Evolutionary conservation across 2,329 filamentous ascomycete species (phyloP), one percentile per base, ranked within the genome.

Genomic region (Chaetomium globosum): DNA sequence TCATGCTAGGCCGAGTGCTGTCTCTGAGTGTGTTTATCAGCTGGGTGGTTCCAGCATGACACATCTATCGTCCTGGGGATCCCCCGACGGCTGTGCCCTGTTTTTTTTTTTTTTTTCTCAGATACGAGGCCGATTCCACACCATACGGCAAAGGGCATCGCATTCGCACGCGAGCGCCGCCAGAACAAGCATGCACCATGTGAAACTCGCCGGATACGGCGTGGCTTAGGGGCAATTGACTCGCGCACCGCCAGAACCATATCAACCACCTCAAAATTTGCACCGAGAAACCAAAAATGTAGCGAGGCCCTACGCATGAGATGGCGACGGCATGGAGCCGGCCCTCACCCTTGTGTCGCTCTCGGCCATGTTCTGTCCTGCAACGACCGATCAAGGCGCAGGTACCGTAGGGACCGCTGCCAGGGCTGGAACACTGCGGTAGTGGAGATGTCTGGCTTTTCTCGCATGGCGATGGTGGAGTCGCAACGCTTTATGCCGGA

Each of bases 401-500:
- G 48, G 53, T 60, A 33, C 39, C 48, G 49, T n/a, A 39, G 48
- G 53, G 57, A 33, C 39, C 36, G 57, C 43, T 51, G 23, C 36
- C 31, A 60, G 36, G 52, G 39, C 57, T 39, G 52, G 43, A 51
- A 52, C 12, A 12, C 21, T 23, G 4, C 48, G n/a, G n/a, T 49
- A 26, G 63, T 65, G 65, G 63, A 58, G 65, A 19, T 36, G 43
- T 55, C 43, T 49, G 51, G 48, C 43, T 52, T 59, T 59, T 67
- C 30, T 54, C 59, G 39, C 53, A 56, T 61, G 55, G 54, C 60
- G 51, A 63, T 63, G 65, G 46, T 65, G 59, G 65, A 52, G 62
- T 23, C 36, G 30, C 57, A 28, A 57, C 52, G 62, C 62, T 51
- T 48, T 23, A 46, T 53, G 51, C 65, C 62, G 62, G 62, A 36